A percentile compares a stretch with the other conserved stretches of the same genome.
Conservation (phyloP, 257 asterid species). For the Solanum etuberosum region DNA sequence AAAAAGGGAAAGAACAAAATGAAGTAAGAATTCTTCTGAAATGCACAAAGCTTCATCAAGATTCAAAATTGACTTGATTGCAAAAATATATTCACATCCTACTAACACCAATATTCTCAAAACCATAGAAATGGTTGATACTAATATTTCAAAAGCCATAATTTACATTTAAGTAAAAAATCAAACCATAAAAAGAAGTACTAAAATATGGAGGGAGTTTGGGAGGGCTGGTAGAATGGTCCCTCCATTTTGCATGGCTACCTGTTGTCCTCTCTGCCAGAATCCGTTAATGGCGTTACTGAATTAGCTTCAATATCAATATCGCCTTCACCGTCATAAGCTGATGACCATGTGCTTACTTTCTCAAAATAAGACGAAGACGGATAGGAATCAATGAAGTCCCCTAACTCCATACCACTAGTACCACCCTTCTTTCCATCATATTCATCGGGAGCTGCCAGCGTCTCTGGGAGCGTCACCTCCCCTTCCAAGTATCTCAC, state of each 20-base stretch:
- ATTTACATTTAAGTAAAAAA: background rate
- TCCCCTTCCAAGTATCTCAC: slow-evolving; percentile 58
- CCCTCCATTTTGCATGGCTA: background rate
- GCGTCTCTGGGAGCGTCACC: slow-evolving; percentile 17
- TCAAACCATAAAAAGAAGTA: background rate
- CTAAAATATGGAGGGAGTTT: background rate
- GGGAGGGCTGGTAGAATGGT: background rate
- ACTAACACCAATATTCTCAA: background rate
- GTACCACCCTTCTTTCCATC: slow-evolving; percentile 10
- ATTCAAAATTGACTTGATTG: background rate
- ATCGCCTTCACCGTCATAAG: slow-evolving; percentile 14
- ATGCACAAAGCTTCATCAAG: background rate
- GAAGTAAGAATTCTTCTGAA: background rate
- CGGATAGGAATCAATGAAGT: slow-evolving; percentile 30
- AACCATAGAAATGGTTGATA: background rate
- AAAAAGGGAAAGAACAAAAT: background rate
- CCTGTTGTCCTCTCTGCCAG: slow-evolving; percentile 1
- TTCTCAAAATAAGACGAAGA: slow-evolving; percentile 39
- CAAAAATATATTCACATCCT: background rate
- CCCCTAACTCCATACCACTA: slow-evolving; percentile 10
- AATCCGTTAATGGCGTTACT: slow-evolving; percentile 13
- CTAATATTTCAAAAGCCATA: background rate
- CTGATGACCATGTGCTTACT: slow-evolving; percentile 26
- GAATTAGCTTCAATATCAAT: slow-evolving; percentile 35
- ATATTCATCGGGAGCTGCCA: slow-evolving; percentile 22